Conservation (phyloP, 2,329 filamentous ascomycete genomes). For the Calonectria leucothoes region DNA sequence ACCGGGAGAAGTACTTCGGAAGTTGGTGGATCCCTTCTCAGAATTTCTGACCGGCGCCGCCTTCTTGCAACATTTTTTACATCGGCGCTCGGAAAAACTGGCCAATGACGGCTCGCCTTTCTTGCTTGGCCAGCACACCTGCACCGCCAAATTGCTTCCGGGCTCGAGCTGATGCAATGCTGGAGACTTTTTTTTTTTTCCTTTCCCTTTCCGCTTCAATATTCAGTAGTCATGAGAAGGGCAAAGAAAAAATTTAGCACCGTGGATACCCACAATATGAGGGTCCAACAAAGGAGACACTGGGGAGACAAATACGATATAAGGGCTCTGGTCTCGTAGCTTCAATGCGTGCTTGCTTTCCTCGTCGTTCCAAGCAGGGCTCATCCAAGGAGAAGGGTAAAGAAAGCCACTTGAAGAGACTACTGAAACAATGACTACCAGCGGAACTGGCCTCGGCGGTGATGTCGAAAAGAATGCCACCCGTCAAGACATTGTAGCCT, state of each 20-base stretch:
- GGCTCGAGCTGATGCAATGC: background rate
- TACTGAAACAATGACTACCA: slow-evolving; percentile 13
- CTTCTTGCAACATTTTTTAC: background rate
- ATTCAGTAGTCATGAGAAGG: background rate
- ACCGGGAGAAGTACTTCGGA: background rate
- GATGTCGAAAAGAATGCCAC: slow-evolving; percentile 17
- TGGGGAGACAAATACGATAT: background rate
- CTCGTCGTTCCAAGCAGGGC: background rate
- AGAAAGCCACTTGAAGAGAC: background rate
- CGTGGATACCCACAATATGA: background rate
- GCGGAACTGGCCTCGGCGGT: slow-evolving; percentile 19
- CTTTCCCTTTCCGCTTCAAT: background rate
- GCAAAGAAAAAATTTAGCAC: background rate
- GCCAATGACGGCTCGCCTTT: slow-evolving; percentile 12
- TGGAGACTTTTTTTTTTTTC: background rate
- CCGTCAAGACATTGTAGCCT: background rate
- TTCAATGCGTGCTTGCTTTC: background rate
- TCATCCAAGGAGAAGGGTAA: background rate
- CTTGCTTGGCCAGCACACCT: background rate
- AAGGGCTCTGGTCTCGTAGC: background rate
- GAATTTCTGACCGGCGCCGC: background rate
- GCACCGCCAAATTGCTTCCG: background rate
- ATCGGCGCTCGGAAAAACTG: slow-evolving; percentile 15
- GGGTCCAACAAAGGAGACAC: background rate
- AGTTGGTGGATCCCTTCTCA: background rate